Base-by-base conservation (phyloP, 208 protist species). In the Crithidia mellificae region DNA sequence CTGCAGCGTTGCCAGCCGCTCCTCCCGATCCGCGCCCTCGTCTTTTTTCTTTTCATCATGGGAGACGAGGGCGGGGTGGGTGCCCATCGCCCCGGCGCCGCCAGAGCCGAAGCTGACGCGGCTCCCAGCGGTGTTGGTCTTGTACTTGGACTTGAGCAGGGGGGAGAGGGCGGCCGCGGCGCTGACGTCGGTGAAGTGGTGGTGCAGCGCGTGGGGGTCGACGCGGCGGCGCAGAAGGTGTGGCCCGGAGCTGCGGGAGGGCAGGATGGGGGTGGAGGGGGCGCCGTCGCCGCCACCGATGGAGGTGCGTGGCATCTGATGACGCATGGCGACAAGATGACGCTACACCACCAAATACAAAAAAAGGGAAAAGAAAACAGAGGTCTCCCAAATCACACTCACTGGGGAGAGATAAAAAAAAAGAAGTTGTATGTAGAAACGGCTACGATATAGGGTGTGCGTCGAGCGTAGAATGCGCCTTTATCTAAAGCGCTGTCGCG, bases 1-100 rank as follows among this genome's bases (percentile, higher is more conserved):
- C 62, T 38, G 47, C 64, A 52, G 43, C 43, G 61, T 51, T 29
- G 53, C 41, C 39, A 43, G 38, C 62, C 64, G 43, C 34, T 52
- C 53, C 34, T 63, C 52, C 24, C 56, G 32, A 19, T 67, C 68
- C 1, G 14, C 38, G 52, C 58, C 68, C 2, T 74, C 61, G 6
- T 74, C 61, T 19, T 47, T 57, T 24, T 74, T 74, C 27, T 62
- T 58, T 39, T 74, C 68, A 36, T 74, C 59, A 34, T 53, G 9
- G 41, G 14, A 2, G 20, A 63, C 24, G 22, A 58, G 56, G 8
- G 67, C 19, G 27, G 47, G 38, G 52, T 72, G 67, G 9, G 44
- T 17, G 0, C 27, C 44, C 8, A 34, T 34, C 22, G 44, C 44
- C 9, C 44, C 30, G 8, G 44, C 20, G 11, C 58, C 44, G 12